Conservation (phyloP, 2,329 filamentous ascomycete species). For the Trichoderma sp. region DNA sequence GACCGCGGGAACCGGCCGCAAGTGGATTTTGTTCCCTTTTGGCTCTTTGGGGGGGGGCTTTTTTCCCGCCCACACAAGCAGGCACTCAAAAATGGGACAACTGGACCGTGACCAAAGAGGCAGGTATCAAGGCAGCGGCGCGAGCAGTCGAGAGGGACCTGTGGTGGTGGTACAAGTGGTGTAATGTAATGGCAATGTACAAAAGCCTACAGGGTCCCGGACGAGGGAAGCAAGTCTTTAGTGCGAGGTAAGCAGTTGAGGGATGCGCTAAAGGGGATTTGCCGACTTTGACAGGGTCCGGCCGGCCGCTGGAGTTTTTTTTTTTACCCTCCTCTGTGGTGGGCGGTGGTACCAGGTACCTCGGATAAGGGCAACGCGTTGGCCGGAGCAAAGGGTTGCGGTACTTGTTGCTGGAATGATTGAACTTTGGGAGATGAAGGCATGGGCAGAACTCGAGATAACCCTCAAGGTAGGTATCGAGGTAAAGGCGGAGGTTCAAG, state of each 20-base stretch:
- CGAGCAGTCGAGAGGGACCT: neutral
- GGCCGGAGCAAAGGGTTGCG: neutral
- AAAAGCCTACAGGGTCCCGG: neutral
- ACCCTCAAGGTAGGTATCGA: too few relatives aligned
- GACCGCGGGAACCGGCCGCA: conserved; percentile 25
- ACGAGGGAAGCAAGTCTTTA: conserved; percentile 4
- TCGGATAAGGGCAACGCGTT: neutral
- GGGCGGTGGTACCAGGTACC: neutral
- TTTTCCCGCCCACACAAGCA: conserved; percentile 18
- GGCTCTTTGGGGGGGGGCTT: conserved; percentile 1
- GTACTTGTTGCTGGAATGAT: neutral
- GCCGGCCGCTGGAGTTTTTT: neutral
- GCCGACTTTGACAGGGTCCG: conserved; percentile 4
- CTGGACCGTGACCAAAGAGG: neutral
- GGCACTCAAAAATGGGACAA: conserved; percentile 12
- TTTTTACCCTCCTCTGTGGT: too few relatives aligned
- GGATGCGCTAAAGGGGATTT: conserved; percentile 19
- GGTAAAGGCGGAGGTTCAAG: too few relatives aligned
- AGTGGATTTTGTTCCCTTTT: conserved; percentile 10
- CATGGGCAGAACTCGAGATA: too few relatives aligned
- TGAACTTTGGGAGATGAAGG: neutral
- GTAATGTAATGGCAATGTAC: too few relatives aligned
- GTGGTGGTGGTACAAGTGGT: conserved; percentile 9
- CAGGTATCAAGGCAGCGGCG: neutral
- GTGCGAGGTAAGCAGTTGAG: neutral